These are phyloP conservation scores for Naganishia vaughanmartiniae DNA, from an alignment of 768 basidiomycete genomes.

Conservation along the genomic window DNA sequence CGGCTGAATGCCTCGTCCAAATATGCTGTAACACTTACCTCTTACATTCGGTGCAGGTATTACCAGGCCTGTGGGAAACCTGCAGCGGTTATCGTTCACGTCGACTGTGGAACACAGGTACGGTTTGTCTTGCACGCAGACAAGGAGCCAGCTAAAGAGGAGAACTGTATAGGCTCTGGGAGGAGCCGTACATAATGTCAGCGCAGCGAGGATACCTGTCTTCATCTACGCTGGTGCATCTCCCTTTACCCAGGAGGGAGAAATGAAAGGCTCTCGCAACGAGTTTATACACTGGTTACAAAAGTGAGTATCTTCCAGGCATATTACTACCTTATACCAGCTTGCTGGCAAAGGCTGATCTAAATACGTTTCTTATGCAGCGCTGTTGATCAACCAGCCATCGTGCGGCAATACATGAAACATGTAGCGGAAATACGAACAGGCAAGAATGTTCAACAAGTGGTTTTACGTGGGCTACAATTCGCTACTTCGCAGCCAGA, in stretches of 20 bases:
- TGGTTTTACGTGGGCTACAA: constrained; percentile 63
- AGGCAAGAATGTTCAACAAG: constrained; percentile 58
- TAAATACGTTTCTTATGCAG: constrained; percentile 53
- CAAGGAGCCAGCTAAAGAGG: not conserved
- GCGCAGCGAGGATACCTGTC: constrained; percentile 62
- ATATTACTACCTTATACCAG: too few species aligned
- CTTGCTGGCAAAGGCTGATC: not conserved
- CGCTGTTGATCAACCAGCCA: constrained; percentile 67
- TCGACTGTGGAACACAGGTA: constrained; percentile 43
- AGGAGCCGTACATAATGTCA: constrained; percentile 71
- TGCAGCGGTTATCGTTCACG: constrained; percentile 71
- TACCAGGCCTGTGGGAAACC: constrained; percentile 63
- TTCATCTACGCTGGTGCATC: constrained; percentile 72
- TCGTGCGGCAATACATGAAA: constrained; percentile 74
- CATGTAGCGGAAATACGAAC: constrained; percentile 63
- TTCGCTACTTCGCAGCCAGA: constrained; percentile 69
- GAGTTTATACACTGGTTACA: constrained; percentile 75
- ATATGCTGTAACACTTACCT: too few species aligned
- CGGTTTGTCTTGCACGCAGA: not conserved
- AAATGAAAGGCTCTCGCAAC: constrained; percentile 65
- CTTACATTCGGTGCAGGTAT: not conserved
- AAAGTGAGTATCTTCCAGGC: constrained; percentile 53
- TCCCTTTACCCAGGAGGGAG: constrained; percentile 61
- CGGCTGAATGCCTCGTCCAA: too few species aligned
- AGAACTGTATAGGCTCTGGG: constrained; percentile 58